These are phyloP conservation scores for Acrocalymma vagum DNA, from an alignment of 2,329 filamentous ascomycete species.

Conservation along the genomic window DNA sequence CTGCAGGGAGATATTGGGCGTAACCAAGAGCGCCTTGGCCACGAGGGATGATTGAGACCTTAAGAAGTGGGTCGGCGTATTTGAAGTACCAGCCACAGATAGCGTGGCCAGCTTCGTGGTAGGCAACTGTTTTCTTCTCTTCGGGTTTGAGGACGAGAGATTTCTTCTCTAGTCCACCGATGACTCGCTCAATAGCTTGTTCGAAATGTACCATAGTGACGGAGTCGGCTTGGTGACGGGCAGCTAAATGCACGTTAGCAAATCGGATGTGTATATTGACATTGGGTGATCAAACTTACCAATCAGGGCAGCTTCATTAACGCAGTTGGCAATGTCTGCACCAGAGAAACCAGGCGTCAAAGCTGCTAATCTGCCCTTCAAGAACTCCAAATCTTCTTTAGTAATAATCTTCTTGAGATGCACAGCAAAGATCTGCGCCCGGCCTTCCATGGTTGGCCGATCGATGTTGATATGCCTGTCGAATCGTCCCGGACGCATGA, in stretches of 20 bases:
- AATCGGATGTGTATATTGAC: background rate
- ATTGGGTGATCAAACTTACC: conserved; percentile 66
- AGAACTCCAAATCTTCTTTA: conserved; percentile 84
- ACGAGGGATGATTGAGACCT: conserved; percentile 98
- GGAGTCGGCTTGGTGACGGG: conserved; percentile 78
- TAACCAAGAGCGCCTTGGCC: conserved; percentile 94
- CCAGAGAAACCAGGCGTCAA: conserved; percentile 96
- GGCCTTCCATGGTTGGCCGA: conserved; percentile 93
- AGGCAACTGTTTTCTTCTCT: conserved; percentile 95
- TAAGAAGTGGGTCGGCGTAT: conserved; percentile 95
- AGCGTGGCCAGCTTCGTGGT: conserved; percentile 97
- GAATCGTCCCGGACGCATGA: conserved; percentile 96
- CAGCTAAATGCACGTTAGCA: conserved; percentile 70
- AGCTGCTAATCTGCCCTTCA: conserved; percentile 88
- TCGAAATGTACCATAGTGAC: conserved; percentile 94
- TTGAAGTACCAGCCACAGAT: conserved; percentile 99
- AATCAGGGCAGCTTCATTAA: conserved; percentile 96
- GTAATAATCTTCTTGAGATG: conserved; percentile 96
- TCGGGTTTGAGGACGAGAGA: conserved; percentile 90
- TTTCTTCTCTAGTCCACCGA: conserved; percentile 97
- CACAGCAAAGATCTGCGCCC: conserved; percentile 94
- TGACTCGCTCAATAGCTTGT: conserved; percentile 95
- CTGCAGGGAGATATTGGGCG: conserved; percentile 92
- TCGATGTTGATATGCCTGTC: conserved; percentile 97
- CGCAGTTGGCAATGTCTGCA: conserved; percentile 97